Conservation (phyloP, 139 green algal species). For the Pedinophyceae sp. region DNA sequence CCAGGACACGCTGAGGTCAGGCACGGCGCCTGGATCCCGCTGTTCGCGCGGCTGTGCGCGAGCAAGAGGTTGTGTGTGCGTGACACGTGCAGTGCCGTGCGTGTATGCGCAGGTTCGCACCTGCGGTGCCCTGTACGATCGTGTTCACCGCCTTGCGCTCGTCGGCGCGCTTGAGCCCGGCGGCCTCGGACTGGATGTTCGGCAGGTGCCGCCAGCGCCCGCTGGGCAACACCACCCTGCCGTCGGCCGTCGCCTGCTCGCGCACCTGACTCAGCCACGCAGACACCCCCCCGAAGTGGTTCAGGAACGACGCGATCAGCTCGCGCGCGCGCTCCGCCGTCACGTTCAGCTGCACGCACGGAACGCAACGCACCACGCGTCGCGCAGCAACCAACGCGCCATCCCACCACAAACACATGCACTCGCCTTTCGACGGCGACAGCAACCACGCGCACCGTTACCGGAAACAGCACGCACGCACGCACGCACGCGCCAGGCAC, state of each 20-base stretch:
- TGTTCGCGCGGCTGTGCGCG: too few species aligned
- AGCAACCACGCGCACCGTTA: background rate
- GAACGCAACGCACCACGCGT: conserved; percentile 2
- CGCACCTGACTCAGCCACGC: too few species aligned
- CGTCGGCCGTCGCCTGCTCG: too few species aligned
- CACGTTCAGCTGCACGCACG: conserved; percentile 10
- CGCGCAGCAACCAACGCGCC: background rate
- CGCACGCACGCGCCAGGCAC: background rate
- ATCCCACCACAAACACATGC: background rate
- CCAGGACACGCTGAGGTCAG: conserved; percentile 36
- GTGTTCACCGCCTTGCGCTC: conserved; percentile 31
- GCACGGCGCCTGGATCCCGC: conserved; percentile 34
- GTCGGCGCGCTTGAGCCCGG: conserved; percentile 7
- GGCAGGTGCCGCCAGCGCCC: too few species aligned
- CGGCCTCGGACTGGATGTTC: too few species aligned
- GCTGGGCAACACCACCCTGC: too few species aligned
- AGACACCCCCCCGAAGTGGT: conserved; percentile 25
- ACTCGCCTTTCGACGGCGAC: background rate
- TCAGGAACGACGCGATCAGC: conserved; percentile 31
- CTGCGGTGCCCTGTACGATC: conserved; percentile 16
- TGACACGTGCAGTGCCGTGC: background rate
- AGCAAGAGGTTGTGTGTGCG: too few species aligned
- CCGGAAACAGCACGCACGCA: background rate
- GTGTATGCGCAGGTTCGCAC: background rate
- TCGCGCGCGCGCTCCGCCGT: conserved; percentile 2